phyloP scores from a whole-genome alignment of 78 protist genomes.

The Cavenderia fasciculata region DNA sequence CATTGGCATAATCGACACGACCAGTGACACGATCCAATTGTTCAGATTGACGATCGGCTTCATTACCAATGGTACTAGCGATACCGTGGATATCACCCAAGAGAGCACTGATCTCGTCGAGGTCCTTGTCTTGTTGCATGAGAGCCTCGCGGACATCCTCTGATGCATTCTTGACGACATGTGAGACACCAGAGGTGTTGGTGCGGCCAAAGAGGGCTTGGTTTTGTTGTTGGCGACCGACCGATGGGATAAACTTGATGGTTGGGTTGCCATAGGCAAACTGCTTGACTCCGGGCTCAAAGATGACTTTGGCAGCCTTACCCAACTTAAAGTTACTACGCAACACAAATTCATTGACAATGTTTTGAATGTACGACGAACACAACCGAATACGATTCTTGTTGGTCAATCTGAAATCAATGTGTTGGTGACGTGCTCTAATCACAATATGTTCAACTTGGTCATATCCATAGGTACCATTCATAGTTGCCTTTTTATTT shows the following conservation, averaged over 20 bases:
- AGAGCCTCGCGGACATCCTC: constrained; percentile 32
- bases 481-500: constrained; percentile 18
- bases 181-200: background rate
- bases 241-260: constrained; percentile 36
- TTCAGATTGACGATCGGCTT: constrained; percentile 59
- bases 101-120: constrained; percentile 68
- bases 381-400: constrained; percentile 39
- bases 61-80: constrained; percentile 78
- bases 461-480: constrained; percentile 13
- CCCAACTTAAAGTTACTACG: constrained; percentile 51
- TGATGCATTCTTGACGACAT: constrained; percentile 53
- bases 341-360: constrained; percentile 59
- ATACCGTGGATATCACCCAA: constrained; percentile 74
- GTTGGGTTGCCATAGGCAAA: constrained; percentile 71
- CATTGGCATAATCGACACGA: constrained; percentile 54
- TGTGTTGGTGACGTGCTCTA: constrained; percentile 65
- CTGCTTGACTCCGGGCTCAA: constrained; percentile 67
- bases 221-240: background rate
- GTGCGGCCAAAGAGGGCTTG: constrained; percentile 49
- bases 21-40: constrained; percentile 60
- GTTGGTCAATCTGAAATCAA: constrained; percentile 53
- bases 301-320: constrained; percentile 45
- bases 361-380: constrained; percentile 51
- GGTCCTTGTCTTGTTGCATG: constrained; percentile 68
- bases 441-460: background rate